Conservation (phyloP, 192 early-diverging fungal species). For the Coemansia sp. region DNA sequence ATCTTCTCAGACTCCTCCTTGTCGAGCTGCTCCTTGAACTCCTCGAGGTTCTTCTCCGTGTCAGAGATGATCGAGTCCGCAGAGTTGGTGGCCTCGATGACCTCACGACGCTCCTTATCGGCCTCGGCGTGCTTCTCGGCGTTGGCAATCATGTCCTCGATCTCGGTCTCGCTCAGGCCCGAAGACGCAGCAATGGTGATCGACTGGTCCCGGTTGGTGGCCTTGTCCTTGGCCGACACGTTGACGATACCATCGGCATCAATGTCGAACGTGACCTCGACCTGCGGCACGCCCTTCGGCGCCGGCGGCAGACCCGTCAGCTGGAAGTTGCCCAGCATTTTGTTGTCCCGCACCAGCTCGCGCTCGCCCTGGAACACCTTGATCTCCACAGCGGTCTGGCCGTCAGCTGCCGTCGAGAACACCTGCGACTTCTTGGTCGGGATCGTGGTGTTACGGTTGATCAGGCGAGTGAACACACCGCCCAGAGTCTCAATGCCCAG, state of each 20-base stretch:
- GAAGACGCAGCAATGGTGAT: conserved; percentile 95
- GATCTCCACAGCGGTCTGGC: conserved; percentile 96
- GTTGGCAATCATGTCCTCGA: conserved; percentile 93
- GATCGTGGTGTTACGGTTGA: conserved; percentile 97
- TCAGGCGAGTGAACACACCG: conserved; percentile 95
- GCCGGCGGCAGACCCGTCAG: conserved; percentile 92
- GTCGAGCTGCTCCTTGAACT: conserved; percentile 97
- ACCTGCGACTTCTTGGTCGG: conserved; percentile 99
- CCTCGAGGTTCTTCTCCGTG: conserved; percentile 92
- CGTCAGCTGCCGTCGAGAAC: conserved; percentile 98
- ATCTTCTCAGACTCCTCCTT: conserved; percentile 84
- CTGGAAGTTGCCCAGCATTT: conserved; percentile 97
- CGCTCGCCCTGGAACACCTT: conserved; percentile 99
- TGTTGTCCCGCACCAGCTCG: conserved; percentile 96
- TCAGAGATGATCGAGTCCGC: conserved; percentile 89
- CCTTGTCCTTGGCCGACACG: conserved; percentile 94
- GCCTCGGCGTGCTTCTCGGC: conserved; percentile 90
- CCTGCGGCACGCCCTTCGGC: conserved; percentile 96
- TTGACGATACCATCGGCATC: conserved; percentile 99
- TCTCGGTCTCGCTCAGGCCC: conserved; percentile 89
- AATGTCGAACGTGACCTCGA: conserved; percentile 98
- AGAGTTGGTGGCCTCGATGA: conserved; percentile 92
- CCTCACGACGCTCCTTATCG: conserved; percentile 88
- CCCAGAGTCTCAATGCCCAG: conserved; percentile 98
- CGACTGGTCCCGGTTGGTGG: conserved; percentile 92